Evolutionary conservation across 1,139 yeast genomes (phyloP).

Genomic region (Geotrichum histeridarum): DNA sequence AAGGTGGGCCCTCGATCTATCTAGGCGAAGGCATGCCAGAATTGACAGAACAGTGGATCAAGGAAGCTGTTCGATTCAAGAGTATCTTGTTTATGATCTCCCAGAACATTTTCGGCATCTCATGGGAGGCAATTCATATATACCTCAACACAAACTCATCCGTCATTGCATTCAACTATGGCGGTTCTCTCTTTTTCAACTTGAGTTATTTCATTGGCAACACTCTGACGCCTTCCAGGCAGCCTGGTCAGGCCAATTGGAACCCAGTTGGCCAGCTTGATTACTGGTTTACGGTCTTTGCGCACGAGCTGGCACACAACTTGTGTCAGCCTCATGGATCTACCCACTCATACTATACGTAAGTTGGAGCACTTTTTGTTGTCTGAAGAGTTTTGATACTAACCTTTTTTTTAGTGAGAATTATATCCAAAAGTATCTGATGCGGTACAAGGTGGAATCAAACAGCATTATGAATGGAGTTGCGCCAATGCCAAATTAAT

Average conservation of each 20-base stretch:
- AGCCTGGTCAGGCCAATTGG: constrained; percentile 22
- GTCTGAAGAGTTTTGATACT: background rate
- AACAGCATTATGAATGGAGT: constrained; percentile 3
- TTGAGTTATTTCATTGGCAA: constrained; percentile 29
- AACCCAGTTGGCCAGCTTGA: constrained; percentile 29
- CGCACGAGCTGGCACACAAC: constrained; percentile 44
- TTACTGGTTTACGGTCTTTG: constrained; percentile 40
- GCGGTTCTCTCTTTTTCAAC: constrained; percentile 39
- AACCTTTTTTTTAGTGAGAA: constrained; percentile 3
- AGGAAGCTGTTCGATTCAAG: constrained; percentile 19
- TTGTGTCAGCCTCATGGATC: constrained; percentile 37
- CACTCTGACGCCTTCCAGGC: constrained; percentile 19
- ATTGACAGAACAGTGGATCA: constrained; percentile 7
- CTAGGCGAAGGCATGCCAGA: constrained; percentile 5
- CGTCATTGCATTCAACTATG: constrained; percentile 39
- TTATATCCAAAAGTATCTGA: constrained; percentile 13
- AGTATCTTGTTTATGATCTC: constrained; percentile 18
- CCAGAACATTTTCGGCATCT: constrained; percentile 18
- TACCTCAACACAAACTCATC: constrained; percentile 28
- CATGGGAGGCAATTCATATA: constrained; percentile 31
- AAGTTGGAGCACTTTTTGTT: constrained; percentile 30
- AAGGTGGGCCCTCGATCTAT: constrained; percentile 14
- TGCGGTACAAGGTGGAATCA: constrained; percentile 7
- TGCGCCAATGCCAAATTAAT: background rate
- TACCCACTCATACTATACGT: constrained; percentile 38